phyloP scores from a whole-genome alignment of 2,329 filamentous ascomycete genomes.

The Scolecobasidium constrictum region DNA sequence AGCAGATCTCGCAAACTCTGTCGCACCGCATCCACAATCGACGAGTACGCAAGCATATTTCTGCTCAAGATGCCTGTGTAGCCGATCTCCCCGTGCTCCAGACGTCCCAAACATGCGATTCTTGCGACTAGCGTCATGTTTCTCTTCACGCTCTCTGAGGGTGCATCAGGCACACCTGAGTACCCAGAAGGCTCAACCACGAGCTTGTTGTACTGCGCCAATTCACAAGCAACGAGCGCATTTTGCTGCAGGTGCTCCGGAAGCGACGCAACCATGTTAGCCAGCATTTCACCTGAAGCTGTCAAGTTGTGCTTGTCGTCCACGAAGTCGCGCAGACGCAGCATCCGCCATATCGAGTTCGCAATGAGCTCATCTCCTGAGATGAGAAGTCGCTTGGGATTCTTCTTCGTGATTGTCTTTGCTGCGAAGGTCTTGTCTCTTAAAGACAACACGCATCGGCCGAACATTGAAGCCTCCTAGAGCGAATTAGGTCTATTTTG shows the following conservation, averaged over 20 bases:
- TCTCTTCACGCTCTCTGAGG: conserved; percentile 58
- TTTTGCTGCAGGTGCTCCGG: conserved; percentile 57
- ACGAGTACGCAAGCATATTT: conserved; percentile 77
- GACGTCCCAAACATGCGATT: conserved; percentile 69
- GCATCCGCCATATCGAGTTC: conserved; percentile 76
- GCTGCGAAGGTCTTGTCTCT: conserved; percentile 21
- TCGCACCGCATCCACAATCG: conserved; percentile 69
- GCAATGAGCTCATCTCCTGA: conserved; percentile 62
- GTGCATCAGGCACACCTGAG: conserved; percentile 35
- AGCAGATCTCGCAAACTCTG: conserved; percentile 70
- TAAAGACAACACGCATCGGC: conserved; percentile 2
- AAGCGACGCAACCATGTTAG: conserved; percentile 44
- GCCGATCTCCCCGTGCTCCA: conserved; percentile 74
- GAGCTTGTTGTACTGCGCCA: conserved; percentile 68
- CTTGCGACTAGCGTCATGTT: conserved; percentile 77
- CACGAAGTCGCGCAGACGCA: conserved; percentile 80
- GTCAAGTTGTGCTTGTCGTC: conserved; percentile 71
- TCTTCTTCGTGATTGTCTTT: conserved; percentile 51
- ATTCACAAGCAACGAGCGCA: conserved; percentile 72
- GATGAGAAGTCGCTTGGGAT: conserved; percentile 36
- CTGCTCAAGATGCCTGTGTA: conserved; percentile 93
- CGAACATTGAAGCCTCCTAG: background rate
- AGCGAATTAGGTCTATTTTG: conserved; percentile 16
- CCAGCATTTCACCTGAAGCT: conserved; percentile 70
- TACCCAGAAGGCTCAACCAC: conserved; percentile 49